Conservation (phyloP, 805 yeast genomes). For the Starmerella floricola region DNA sequence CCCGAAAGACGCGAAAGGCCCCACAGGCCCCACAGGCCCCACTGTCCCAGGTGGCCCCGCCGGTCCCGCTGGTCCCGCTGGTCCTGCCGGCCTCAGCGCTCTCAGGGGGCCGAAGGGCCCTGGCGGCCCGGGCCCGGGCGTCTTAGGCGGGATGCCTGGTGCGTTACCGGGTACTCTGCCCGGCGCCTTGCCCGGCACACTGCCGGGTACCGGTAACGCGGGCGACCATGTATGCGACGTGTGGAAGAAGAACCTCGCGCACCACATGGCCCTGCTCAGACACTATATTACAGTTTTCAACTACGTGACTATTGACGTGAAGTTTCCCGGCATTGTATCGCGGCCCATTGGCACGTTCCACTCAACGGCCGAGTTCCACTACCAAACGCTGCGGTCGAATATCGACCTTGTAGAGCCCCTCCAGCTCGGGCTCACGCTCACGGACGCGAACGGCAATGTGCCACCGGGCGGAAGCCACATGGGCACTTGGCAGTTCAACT, state of each 20-base stretch:
- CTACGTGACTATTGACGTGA: slow-evolving; percentile 55
- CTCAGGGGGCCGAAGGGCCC: too few species aligned
- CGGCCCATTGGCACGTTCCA: slow-evolving; percentile 91
- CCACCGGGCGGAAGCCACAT: slow-evolving; percentile 45
- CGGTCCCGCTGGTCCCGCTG: too few species aligned
- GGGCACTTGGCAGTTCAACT: slow-evolving; percentile 94
- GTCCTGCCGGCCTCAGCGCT: too few species aligned
- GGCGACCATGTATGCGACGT: slow-evolving; percentile 27
- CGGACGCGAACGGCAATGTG: slow-evolving; percentile 56
- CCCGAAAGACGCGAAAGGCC: too few species aligned
- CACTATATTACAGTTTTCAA: slow-evolving; percentile 31
- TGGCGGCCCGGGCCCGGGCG: too few species aligned
- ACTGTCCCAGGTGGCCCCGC: too few species aligned
- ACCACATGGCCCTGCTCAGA: slow-evolving; percentile 32
- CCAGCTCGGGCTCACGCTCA: slow-evolving; percentile 70
- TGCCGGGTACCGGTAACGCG: background rate
- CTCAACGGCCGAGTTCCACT: slow-evolving; percentile 83
- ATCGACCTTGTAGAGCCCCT: slow-evolving; percentile 76
- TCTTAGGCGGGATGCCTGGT: too few species aligned
- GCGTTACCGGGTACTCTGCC: too few species aligned
- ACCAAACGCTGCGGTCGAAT: slow-evolving; percentile 85
- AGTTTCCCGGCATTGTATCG: slow-evolving; percentile 91
- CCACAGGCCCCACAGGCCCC: too few species aligned
- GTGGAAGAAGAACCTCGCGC: slow-evolving; percentile 34
- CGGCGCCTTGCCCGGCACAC: background rate